These are phyloP conservation scores for Quercus glauca DNA, from an alignment of 306 rosid species.

Conservation along the genomic window DNA sequence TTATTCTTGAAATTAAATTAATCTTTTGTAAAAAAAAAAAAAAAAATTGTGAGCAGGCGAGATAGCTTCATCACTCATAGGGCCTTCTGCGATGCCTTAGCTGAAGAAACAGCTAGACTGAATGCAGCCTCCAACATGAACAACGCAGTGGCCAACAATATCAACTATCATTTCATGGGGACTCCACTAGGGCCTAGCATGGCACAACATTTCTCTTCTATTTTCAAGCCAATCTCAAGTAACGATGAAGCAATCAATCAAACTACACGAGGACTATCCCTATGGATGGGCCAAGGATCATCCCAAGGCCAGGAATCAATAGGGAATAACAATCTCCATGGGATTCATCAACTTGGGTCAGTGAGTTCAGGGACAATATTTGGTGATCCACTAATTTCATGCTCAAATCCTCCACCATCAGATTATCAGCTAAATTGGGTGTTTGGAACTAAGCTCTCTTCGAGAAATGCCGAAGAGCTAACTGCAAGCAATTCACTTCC, in stretches of 20 bases:
- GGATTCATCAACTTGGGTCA: conserved; percentile 46
- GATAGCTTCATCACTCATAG: conserved; percentile 93
- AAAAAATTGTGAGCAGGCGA: conserved; percentile 49
- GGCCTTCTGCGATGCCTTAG: conserved; percentile 90
- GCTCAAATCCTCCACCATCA: conserved; percentile 35
- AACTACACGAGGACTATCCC: conserved; percentile 42
- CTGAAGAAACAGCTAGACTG: conserved; percentile 89
- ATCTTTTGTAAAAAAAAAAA: not conserved
- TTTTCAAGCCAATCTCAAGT: conserved; percentile 56
- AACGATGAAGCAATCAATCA: conserved; percentile 28
- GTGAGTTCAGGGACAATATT: conserved; percentile 32
- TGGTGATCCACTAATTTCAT: conserved; percentile 37
- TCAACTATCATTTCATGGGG: conserved; percentile 50
- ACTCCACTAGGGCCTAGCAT: conserved; percentile 34
- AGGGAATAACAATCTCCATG: conserved; percentile 28
- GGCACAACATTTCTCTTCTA: conserved; percentile 49
- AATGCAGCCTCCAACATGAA: conserved; percentile 57
- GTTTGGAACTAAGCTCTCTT: conserved; percentile 47
- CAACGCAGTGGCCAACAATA: conserved; percentile 28
- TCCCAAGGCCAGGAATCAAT: conserved; percentile 32
- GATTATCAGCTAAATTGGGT: conserved; percentile 63
- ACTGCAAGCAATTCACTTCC: conserved; percentile 38
- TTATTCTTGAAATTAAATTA: not conserved
- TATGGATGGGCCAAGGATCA: conserved; percentile 51
- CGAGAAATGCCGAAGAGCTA: conserved; percentile 32